Evolutionary conservation across 208 protist genomes (phyloP).

Genomic region (Crithidia fasciculata): DNA sequence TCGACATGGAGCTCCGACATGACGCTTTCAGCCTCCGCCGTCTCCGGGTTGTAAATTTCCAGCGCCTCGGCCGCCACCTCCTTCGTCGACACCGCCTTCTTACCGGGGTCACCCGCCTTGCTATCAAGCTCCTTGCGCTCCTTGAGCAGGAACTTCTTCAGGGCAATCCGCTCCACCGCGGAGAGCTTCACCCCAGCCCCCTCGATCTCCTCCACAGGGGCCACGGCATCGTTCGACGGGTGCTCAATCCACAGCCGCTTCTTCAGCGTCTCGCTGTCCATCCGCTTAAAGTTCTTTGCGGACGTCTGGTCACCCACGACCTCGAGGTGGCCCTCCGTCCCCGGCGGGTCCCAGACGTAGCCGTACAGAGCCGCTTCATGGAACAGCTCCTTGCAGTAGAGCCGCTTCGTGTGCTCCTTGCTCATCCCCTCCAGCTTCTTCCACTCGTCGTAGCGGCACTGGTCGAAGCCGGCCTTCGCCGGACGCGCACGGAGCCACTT

Average conservation of each 20-base stretch:
- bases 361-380: constrained; percentile 30
- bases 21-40: background rate
- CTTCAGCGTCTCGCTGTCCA: constrained; percentile 24
- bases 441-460: constrained; percentile 81
- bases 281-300: constrained; percentile 26
- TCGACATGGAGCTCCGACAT: constrained; percentile 7
- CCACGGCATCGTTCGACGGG: constrained; percentile 10
- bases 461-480: constrained; percentile 35
- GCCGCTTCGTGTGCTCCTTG: constrained; percentile 71
- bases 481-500: constrained; percentile 77
- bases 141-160: constrained; percentile 20
- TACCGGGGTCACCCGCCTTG: constrained; percentile 4
- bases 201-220: constrained; percentile 11
- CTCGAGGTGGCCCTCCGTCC: constrained; percentile 38
- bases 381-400: constrained; percentile 63
- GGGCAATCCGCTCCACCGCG: constrained; percentile 1
- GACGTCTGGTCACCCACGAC: constrained; percentile 38
- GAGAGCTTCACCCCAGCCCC: constrained; percentile 23
- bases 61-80: constrained; percentile 15
- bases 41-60: constrained; percentile 9
- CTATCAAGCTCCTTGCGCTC: constrained; percentile 12
- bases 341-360: constrained; percentile 46
- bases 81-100: constrained; percentile 8
- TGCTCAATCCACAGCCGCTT: constrained; percentile 22
- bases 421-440: constrained; percentile 78